These are phyloP conservation scores for Elaeis guineensis DNA, from an alignment of 176 grass and related monocot species.

Conservation along the genomic window DNA sequence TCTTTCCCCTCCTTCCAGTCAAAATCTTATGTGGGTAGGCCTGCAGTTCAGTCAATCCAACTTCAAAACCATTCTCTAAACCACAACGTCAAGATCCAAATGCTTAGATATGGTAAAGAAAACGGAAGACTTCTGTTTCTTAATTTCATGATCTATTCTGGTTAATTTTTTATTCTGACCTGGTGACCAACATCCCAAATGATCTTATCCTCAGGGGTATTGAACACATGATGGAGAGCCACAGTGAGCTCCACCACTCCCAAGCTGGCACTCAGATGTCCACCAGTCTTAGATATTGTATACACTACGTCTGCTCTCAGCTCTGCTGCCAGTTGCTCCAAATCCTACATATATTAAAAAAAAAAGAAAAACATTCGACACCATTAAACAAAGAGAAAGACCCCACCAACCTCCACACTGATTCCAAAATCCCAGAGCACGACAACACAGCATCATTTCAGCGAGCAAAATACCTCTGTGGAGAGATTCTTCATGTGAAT, in stretches of 20 bases:
- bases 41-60: slow-evolving; percentile 6
- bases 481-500: slow-evolving; percentile 96
- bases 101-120: too few species aligned
- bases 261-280: slow-evolving; percentile 74
- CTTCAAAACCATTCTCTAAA: too few species aligned
- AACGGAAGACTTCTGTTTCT: too few species aligned
- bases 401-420: not conserved
- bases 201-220: slow-evolving; percentile 83
- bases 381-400: too few species aligned
- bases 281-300: slow-evolving; percentile 57
- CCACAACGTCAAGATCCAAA: too few species aligned
- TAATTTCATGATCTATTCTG: not conserved
- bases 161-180: slow-evolving; percentile 8
- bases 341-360: slow-evolving; percentile 25
- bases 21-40: slow-evolving; percentile 91
- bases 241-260: slow-evolving; percentile 85
- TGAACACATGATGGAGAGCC: slow-evolving; percentile 85
- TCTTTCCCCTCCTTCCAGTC: slow-evolving; percentile 70
- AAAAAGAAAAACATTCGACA: too few species aligned
- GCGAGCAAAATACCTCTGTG: slow-evolving; percentile 15
- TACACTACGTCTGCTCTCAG: slow-evolving; percentile 70
- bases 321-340: slow-evolving; percentile 86
- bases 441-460: not conserved
- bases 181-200: slow-evolving; percentile 99
- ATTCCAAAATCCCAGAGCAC: not conserved